Evolutionary conservation across 1,284 basidiomycete genomes (phyloP).

Genomic region (Cryptococcus neoformans): DNA sequence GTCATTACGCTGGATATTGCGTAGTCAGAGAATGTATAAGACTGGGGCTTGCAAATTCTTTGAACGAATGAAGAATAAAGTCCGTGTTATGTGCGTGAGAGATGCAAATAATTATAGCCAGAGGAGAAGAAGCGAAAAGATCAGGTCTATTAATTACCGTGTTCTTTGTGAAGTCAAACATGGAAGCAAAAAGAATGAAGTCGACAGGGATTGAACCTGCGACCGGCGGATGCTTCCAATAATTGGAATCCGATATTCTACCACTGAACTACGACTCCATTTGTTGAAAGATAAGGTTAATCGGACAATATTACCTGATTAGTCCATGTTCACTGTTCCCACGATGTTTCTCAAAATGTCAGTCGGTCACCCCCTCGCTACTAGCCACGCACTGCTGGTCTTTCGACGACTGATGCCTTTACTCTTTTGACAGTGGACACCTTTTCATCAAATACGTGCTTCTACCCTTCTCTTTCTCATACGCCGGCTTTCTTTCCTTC

Average conservation of each 20-base stretch:
- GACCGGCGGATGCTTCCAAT: not conserved
- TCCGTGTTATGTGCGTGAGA: too few species aligned
- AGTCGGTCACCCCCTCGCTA: too few species aligned
- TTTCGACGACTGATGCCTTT: too few species aligned
- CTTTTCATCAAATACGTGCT: not conserved
- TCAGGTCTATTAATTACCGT: not conserved
- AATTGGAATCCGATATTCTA: slow-evolving; percentile 2
- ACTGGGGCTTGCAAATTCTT: too few species aligned
- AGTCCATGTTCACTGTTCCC: not conserved
- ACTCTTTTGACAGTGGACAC: not conserved
- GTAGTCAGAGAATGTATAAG: too few species aligned
- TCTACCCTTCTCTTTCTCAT: not conserved
- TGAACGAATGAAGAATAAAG: too few species aligned
- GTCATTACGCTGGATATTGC: too few species aligned
- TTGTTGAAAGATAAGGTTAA: not conserved
- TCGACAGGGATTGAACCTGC: not conserved
- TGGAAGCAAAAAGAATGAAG: not conserved
- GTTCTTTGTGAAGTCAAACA: not conserved
- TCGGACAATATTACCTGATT: not conserved
- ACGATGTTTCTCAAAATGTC: too few species aligned
- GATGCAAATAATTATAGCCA: too few species aligned
- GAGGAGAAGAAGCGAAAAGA: too few species aligned
- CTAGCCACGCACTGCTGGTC: too few species aligned
- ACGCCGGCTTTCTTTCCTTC: not conserved
- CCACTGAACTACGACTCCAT: slow-evolving; percentile 1